A percentile compares a stretch with the other conserved stretches of the same genome.
These are phyloP conservation scores for Phoma sp. DNA, from an alignment of 2,329 filamentous ascomycete species.

Conservation along the genomic window DNA sequence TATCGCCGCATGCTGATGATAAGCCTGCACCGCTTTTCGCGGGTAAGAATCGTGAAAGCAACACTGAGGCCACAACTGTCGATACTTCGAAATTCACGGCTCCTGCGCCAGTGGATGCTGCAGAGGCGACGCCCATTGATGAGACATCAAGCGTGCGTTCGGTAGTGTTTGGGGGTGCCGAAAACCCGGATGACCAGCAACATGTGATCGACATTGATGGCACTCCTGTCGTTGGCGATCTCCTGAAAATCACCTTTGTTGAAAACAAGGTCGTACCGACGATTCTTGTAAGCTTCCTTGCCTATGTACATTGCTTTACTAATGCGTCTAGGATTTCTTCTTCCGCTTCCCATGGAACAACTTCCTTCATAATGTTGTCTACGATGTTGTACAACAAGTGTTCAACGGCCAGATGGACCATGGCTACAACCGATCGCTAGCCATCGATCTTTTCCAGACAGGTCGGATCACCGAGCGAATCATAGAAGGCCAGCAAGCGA, in stretches of 20 bases:
- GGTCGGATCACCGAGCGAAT: slow-evolving; percentile 91
- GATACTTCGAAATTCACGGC: slow-evolving; percentile 41
- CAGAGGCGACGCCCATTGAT: slow-evolving; percentile 48
- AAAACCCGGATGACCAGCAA: slow-evolving; percentile 42
- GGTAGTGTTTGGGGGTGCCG: slow-evolving; percentile 44
- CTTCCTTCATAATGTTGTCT: slow-evolving; percentile 98
- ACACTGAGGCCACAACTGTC: slow-evolving; percentile 36
- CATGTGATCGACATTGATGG: slow-evolving; percentile 68
- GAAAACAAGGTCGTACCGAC: slow-evolving; percentile 93
- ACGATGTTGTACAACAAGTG: slow-evolving; percentile 98
- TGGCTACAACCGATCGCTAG: slow-evolving; percentile 87
- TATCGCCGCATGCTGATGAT: slow-evolving; percentile 69
- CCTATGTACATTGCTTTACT: background rate
- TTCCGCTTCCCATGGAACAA: slow-evolving; percentile 99
- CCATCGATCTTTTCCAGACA: slow-evolving; percentile 90
- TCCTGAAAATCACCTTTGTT: slow-evolving; percentile 95
- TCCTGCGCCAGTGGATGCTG: slow-evolving; percentile 38
- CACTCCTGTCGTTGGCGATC: slow-evolving; percentile 88
- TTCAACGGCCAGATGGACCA: slow-evolving; percentile 99
- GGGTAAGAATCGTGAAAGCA: slow-evolving; percentile 45
- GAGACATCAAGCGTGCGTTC: slow-evolving; percentile 45
- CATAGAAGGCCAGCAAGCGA: slow-evolving; percentile 85
- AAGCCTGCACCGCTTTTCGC: slow-evolving; percentile 72
- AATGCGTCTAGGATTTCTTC: slow-evolving; percentile 80
- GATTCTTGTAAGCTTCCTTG: slow-evolving; percentile 75